Evolutionary conservation across 306 rosid genomes (phyloP).

Genomic region (Purshia tridentata): DNA sequence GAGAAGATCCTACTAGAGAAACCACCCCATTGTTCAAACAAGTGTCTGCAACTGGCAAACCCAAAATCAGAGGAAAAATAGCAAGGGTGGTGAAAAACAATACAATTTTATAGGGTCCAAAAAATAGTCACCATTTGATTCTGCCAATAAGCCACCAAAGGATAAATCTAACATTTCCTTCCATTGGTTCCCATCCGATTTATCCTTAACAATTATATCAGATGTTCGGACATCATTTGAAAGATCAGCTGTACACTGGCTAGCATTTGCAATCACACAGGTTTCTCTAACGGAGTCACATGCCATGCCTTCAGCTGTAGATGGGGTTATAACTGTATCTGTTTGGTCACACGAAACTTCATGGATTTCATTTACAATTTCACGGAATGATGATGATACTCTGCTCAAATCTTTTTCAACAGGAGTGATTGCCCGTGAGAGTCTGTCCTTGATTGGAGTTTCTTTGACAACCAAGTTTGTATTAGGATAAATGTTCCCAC

Average conservation of each 20-base stretch:
- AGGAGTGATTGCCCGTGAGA: slow-evolving; percentile 13
- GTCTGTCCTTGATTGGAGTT: slow-evolving; percentile 19
- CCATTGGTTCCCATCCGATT: slow-evolving; percentile 30
- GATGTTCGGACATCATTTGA: slow-evolving; percentile 10
- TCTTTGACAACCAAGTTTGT: slow-evolving; percentile 27
- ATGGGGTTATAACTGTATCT: slow-evolving; percentile 24
- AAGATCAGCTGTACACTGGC: slow-evolving; percentile 25
- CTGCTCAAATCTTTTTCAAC: slow-evolving; percentile 20
- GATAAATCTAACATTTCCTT: slow-evolving; percentile 36
- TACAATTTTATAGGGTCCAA: slow-evolving; percentile 12
- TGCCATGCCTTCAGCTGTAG: slow-evolving; percentile 28
- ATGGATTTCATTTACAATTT: slow-evolving; percentile 27
- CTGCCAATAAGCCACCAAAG: slow-evolving; percentile 29
- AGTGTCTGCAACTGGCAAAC: slow-evolving; percentile 26
- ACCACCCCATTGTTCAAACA: slow-evolving; percentile 9
- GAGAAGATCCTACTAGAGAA: slow-evolving; percentile 28
- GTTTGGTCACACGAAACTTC: slow-evolving; percentile 25
- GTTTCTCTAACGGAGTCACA: slow-evolving; percentile 27
- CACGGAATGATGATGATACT: slow-evolving; percentile 37
- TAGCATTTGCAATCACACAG: slow-evolving; percentile 40
- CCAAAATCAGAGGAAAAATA: slow-evolving; percentile 23
- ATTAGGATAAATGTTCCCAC: slow-evolving; percentile 19
- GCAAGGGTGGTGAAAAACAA: slow-evolving; percentile 15
- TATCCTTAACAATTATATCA: slow-evolving; percentile 8
- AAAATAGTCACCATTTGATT: slow-evolving; percentile 48